Percentiles rank a stretch among this genome's conserved stretches.
phyloP scores from a whole-genome alignment of 2,329 filamentous ascomycete genomes.

The Thermothelomyces thermophilus region DNA sequence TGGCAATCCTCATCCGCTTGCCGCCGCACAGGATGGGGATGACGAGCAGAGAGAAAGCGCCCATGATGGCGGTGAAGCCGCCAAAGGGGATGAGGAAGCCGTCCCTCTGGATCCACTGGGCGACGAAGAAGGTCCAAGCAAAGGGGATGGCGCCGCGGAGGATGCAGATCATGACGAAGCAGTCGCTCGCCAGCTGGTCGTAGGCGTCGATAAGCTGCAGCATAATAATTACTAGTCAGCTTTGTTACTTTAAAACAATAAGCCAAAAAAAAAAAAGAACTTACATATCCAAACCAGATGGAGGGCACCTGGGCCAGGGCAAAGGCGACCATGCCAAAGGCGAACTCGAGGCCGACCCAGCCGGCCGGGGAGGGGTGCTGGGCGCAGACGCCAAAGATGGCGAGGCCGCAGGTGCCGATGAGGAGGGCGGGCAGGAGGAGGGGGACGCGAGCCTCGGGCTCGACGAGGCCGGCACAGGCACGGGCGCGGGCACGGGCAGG shows the following conservation, averaged over 20 bases:
- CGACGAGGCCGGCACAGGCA: too few species aligned
- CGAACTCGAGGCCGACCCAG: slow-evolving; percentile 33
- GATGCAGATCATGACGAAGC: slow-evolving; percentile 47
- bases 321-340: slow-evolving; percentile 33
- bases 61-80: slow-evolving; percentile 47
- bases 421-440: slow-evolving; percentile 29
- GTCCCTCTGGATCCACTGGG: slow-evolving; percentile 37
- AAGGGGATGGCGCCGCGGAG: slow-evolving; percentile 44
- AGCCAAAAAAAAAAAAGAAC: slow-evolving; percentile 9
- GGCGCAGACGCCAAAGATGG: slow-evolving; percentile 35
- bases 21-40: slow-evolving; percentile 32
- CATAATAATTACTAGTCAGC: too few species aligned
- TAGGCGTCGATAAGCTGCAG: slow-evolving; percentile 46
- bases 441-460: slow-evolving; percentile 31
- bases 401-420: slow-evolving; percentile 29
- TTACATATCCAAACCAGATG: slow-evolving; percentile 36
- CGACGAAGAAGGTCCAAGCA: slow-evolving; percentile 48
- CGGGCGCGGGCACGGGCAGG: too few species aligned
- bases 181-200: slow-evolving; percentile 40
- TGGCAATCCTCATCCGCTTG: slow-evolving; percentile 35
- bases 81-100: slow-evolving; percentile 46
- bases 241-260: too few species aligned
- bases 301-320: slow-evolving; percentile 35
- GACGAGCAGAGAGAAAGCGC: slow-evolving; percentile 37
- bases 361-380: slow-evolving; percentile 25